Conservation (phyloP, 208 protist genomes). For the Trichomonas vaginalis region DNA sequence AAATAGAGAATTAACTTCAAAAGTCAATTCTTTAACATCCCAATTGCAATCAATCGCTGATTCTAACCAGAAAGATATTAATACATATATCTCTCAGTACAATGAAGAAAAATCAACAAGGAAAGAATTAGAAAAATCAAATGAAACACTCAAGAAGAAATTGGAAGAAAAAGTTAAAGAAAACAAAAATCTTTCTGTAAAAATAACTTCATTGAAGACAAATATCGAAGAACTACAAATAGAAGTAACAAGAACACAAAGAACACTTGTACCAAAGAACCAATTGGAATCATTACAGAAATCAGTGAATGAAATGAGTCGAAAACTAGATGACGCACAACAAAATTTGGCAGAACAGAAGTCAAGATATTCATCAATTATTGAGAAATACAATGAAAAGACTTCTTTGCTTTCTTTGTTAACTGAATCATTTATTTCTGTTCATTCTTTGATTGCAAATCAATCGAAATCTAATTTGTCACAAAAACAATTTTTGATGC, state of each 20-base stretch:
- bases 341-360: background rate
- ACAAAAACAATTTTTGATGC: background rate
- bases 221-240: background rate
- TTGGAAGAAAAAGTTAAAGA: background rate
- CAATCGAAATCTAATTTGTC: background rate
- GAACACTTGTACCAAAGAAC: background rate
- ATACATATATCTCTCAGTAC: background rate
- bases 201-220: background rate
- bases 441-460: background rate
- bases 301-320: background rate
- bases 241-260: background rate
- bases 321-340: background rate
- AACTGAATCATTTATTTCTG: background rate
- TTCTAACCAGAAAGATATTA: background rate
- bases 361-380: background rate
- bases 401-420: background rate
- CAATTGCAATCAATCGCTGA: background rate
- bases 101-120: background rate
- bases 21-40: background rate
- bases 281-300: background rate
- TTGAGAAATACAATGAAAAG: background rate
- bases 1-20: background rate
- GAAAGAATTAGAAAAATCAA: background rate
- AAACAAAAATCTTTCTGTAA: background rate
- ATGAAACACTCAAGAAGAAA: background rate